Conservation (phyloP, 345 rosid genomes). For the Murraya koenigii region DNA sequence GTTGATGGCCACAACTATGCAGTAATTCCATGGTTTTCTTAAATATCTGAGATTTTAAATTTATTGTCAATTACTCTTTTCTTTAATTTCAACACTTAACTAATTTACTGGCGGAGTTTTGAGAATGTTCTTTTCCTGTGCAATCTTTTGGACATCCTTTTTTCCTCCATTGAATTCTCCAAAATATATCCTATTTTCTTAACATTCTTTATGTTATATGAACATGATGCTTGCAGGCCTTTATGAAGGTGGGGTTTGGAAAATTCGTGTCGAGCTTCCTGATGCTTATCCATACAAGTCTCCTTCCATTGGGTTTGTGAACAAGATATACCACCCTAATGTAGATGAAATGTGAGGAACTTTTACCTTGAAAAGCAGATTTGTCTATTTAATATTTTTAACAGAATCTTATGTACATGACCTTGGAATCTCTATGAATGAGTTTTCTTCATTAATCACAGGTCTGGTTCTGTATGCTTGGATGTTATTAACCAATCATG, state of each 20-base stretch:
- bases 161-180: neutral
- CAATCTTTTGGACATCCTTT: neutral
- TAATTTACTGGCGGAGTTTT: neutral
- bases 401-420: neutral
- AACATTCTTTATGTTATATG: neutral
- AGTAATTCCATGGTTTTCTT: neutral
- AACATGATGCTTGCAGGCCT: slow-evolving; percentile 44
- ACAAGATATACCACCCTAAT: slow-evolving; percentile 79
- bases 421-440: neutral
- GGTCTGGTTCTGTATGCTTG: slow-evolving; percentile 73
- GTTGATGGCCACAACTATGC: neutral
- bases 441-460: slow-evolving; percentile 26
- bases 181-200: neutral
- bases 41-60: neutral
- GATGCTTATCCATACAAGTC: slow-evolving; percentile 81
- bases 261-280: slow-evolving; percentile 69
- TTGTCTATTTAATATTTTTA: neutral
- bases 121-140: neutral
- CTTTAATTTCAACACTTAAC: neutral
- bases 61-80: neutral
- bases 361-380: slow-evolving; percentile 8
- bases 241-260: slow-evolving; percentile 77
- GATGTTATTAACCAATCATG: slow-evolving; percentile 77
- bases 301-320: slow-evolving; percentile 68
- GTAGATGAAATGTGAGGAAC: slow-evolving; percentile 68